Evolutionary conservation across 345 rosid species (phyloP), one percentile per base, ranked within the genome.

Genomic region (Gossypium longicalyx): DNA sequence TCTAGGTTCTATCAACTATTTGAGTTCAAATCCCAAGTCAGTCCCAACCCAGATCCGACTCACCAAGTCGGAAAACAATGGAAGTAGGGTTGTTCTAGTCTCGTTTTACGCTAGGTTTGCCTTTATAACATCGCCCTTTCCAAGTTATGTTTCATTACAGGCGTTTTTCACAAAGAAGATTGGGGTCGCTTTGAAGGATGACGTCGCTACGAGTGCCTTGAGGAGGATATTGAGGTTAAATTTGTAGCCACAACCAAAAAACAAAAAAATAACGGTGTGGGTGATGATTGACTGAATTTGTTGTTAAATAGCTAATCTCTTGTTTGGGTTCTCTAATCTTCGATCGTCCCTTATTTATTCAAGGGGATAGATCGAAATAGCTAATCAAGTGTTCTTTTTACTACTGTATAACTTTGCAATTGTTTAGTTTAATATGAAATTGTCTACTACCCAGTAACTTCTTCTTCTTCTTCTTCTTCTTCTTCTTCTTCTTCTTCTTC

Each of bases 331-430:
- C 41, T 71, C 48, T 48, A 74, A 20, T 70, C 45, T 74, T 73
- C 80, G 70, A 3, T 80, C 76, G 75, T 90, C 97, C 85, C 86
- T 87, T 90, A 90, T 93, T 90, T 93, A 90, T 93, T 93, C 93
- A 86, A 87, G 81, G 92, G 97, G 93, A 84, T 74, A 25, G 79
- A 60, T 83, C 77, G 84, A 76, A 80, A 80, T 85, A 69, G 79
- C 79, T 73, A 53, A 44, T 20, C 29, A 74, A 80, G 61, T 77
- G 41, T 63, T 77, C 76, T 6, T 27, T 27, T 27, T 27, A 3
- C 34, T 27, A 34, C n/a, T 15, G 57, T 23, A 48, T 22, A 48
- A 20, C 38, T 67, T 43, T n/a, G 53, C 34, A 23, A 20, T 44
- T 13, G 17, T 64, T 41, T 64, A 23, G 49, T 64, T 29, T 43